Evolutionary conservation across 2,329 filamentous ascomycete species (phyloP).

Genomic region (Chrysoporthe deuterocubensis): DNA sequence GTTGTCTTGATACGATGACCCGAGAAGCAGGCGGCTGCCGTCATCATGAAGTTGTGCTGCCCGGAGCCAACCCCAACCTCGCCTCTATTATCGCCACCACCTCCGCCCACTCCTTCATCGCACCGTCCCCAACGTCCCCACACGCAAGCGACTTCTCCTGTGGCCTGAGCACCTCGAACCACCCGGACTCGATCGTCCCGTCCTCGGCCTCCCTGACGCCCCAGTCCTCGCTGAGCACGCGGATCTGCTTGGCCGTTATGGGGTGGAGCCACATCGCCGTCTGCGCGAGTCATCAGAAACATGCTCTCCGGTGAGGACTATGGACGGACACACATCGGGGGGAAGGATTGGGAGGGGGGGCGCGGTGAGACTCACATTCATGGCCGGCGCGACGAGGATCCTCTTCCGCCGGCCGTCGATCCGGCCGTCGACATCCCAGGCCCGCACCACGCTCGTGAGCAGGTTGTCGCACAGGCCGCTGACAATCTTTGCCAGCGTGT

Average conservation of each 20-base stretch:
- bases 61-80: conserved; percentile 43
- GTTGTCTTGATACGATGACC: no score
- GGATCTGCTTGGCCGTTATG: conserved; percentile 73
- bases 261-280: conserved; percentile 84
- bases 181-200: conserved; percentile 32
- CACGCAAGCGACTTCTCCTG: conserved; percentile 81
- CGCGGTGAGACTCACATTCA: conserved; percentile 24
- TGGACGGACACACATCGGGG: no score
- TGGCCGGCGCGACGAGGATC: conserved; percentile 70
- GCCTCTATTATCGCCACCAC: conserved; percentile 71
- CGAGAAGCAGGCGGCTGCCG: not conserved
- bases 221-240: conserved; percentile 76
- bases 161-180: conserved; percentile 73
- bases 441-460: conserved; percentile 73
- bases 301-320: not conserved
- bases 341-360: not conserved
- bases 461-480: conserved; percentile 79
- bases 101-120: conserved; percentile 80
- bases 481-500: conserved; percentile 82
- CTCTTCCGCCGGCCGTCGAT: conserved; percentile 63
- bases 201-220: conserved; percentile 47
- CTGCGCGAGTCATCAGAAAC: conserved; percentile 1
- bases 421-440: conserved; percentile 80
- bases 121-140: conserved; percentile 80
- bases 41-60: not conserved